Percentiles rank a stretch among this genome's conserved stretches.
Evolutionary conservation across 768 basidiomycete genomes (phyloP).

Genomic region (Termitomyces sp.): DNA sequence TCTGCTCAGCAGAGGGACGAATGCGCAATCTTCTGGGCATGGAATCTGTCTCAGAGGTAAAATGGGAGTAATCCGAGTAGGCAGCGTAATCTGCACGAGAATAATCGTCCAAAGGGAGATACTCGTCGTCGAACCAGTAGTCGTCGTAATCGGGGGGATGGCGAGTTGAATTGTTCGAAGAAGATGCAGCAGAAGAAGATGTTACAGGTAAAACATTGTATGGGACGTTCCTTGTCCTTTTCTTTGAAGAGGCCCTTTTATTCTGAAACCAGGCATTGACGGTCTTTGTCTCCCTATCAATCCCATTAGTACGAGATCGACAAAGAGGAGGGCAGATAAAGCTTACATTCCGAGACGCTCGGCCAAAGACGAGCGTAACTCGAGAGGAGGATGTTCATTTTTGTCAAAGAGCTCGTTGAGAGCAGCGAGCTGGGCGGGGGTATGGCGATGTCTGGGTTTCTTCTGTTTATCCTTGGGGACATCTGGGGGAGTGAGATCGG

Average conservation of each 20-base stretch:
- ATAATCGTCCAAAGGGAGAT: constrained; percentile 26
- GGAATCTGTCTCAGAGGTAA: constrained; percentile 42
- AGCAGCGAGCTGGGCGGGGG: constrained; percentile 63
- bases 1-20: constrained; percentile 59
- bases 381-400: constrained; percentile 69
- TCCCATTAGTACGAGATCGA: constrained; percentile 6
- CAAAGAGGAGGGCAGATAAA: constrained; percentile 10
- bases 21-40: constrained; percentile 58
- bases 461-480: constrained; percentile 44
- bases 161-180: constrained; percentile 23
- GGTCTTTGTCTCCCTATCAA: constrained; percentile 71
- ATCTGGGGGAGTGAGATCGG: constrained; percentile 18
- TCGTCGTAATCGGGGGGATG: constrained; percentile 36
- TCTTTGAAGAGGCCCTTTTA: constrained; percentile 79
- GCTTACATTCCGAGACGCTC: constrained; percentile 73
- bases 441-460: constrained; percentile 78
- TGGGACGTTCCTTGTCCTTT: constrained; percentile 39
- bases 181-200: constrained; percentile 25
- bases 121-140: constrained; percentile 37
- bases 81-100: constrained; percentile 38
- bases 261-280: constrained; percentile 88
- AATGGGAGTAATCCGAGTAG: constrained; percentile 44
- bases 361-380: constrained; percentile 62
- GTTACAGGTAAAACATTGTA: constrained; percentile 29
- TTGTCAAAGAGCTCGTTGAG: constrained; percentile 76